These are phyloP conservation scores for Cydonia oblonga DNA, from an alignment of 331 rosid genomes.

Conservation along the genomic window DNA sequence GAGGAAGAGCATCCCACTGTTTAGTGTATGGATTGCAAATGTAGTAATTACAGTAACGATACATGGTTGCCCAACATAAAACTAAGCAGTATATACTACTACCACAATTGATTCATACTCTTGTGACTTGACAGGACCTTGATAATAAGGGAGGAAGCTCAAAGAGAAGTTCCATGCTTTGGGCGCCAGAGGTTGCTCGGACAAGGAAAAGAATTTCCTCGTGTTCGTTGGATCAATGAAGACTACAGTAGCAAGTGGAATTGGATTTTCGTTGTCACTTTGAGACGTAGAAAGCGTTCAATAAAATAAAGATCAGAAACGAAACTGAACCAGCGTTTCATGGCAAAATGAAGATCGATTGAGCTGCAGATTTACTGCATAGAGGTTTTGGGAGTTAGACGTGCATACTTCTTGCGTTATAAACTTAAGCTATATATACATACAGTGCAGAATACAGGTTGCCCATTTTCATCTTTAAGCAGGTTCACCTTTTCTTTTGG, in stretches of 20 bases:
- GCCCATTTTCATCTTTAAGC: too few relatives aligned
- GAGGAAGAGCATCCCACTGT: neutral
- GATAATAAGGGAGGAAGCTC: neutral
- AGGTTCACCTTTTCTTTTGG: too few relatives aligned
- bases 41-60: neutral
- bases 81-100: neutral
- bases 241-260: neutral
- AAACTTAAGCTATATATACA: too few relatives aligned
- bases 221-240: neutral
- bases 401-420: too few relatives aligned
- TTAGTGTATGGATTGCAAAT: neutral
- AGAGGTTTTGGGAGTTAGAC: too few relatives aligned
- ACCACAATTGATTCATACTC: neutral
- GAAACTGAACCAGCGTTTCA: neutral
- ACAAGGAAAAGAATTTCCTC: neutral
- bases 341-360: too few relatives aligned
- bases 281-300: neutral
- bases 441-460: too few relatives aligned
- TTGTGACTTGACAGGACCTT: neutral
- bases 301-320: neutral
- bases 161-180: neutral
- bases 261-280: neutral
- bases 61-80: neutral
- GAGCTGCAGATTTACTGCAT: too few relatives aligned
- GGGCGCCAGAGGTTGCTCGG: neutral